Evolutionary conservation across 441 rosid species (phyloP), one percentile per base, ranked within the genome.

Genomic region (Euphorbia celastroides): DNA sequence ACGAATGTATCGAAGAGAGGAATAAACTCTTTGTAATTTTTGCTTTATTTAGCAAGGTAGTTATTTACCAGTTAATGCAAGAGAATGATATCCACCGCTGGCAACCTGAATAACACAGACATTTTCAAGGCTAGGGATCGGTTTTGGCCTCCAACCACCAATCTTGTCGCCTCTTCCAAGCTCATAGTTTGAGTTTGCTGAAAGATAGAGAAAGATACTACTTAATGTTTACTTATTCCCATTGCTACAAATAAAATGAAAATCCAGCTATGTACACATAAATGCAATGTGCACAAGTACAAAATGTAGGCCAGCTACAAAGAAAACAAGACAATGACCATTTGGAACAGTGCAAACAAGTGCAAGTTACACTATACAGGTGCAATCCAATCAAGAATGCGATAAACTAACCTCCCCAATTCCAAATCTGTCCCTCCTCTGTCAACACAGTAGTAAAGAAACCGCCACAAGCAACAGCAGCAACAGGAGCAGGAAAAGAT

Each of bases 161-260:
- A 76, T 57, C 76, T 82, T 84, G 66, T 91, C 82, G 25, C 92
- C 92, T 48, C 96, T 90, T 68, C 99, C 97, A 51, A 93, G 96
- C 82, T 89, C 97, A 78, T 82, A 85, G 75, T 93, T 93, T 31
- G 97, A 86, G 78, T 91, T 91, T 56, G 98, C 98, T 88, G 74
- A 72, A 31, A 19, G 60, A 62, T 66, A 60, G 14, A 25, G 6
- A 19, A 52, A 58, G 25, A 65, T 17, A 9, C 27, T 52, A 28
- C 8, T 42, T 9, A 38, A 42, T n/a, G 28, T 13, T 55, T 26
- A n/a, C n/a, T n/a, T n/a, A n/a, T 44, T 38, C n/a, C n/a, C 20
- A 69, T 22, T 20, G 7, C 20, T 22, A 65, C 0, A 36, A 55
- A n/a, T 38, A 10, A n/a, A 8, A 28, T 38, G 27, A 25, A 56